Evolutionary conservation across 2,329 filamentous ascomycete genomes (phyloP).

Genomic region (Paracoccidioides lutzii): DNA sequence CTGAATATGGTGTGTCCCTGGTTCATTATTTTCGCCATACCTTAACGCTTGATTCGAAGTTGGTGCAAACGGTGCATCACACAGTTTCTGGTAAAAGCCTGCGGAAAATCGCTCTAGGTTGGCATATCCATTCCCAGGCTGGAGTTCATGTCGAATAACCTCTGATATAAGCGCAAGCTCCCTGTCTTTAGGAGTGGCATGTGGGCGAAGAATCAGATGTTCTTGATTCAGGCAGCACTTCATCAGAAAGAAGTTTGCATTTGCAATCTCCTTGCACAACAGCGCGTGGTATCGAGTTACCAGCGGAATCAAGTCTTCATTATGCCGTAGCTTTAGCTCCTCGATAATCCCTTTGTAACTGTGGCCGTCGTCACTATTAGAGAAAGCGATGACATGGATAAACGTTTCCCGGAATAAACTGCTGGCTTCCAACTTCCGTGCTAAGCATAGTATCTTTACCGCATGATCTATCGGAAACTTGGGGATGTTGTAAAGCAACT

Average conservation of each 20-base stretch:
- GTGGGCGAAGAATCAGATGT: neutral
- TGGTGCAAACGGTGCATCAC: neutral
- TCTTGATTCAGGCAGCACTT: neutral
- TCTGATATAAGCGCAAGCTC: neutral
- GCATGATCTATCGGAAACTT: neutral
- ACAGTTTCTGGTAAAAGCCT: neutral
- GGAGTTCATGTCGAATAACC: neutral
- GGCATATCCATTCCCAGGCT: neutral
- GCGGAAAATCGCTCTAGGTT: neutral
- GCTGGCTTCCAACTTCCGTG: neutral
- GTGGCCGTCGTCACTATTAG: neutral
- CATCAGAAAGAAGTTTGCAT: neutral
- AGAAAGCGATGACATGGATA: neutral
- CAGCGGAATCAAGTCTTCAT: neutral
- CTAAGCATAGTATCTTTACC: neutral
- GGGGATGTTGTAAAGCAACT: neutral
- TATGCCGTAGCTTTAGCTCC: neutral
- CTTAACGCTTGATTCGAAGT: neutral
- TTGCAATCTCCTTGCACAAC: neutral
- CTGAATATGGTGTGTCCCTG: neutral
- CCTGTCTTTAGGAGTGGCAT: too few species aligned
- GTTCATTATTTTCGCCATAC: neutral
- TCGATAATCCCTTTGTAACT: neutral
- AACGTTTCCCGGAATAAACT: neutral
- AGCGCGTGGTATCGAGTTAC: neutral